Base-by-base conservation (phyloP, 306 rosid genomes). In the Astragalus membranaceus region DNA sequence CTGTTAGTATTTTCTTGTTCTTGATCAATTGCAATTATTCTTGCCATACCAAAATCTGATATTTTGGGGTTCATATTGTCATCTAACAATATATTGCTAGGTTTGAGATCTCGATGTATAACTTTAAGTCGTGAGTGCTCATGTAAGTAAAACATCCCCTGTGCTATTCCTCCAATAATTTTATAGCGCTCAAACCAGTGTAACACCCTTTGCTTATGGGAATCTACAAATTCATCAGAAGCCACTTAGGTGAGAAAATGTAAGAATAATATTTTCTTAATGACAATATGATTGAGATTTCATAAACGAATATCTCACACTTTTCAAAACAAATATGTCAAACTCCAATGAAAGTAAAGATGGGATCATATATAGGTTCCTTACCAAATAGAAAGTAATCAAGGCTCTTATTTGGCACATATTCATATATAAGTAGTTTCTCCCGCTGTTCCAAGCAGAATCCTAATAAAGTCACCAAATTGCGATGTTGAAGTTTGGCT, bases 11-110 rank as follows among this genome's bases (percentile, higher is more conserved):
- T 73, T 44, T 37, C 81, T 11, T 61, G 42, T 30, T 64, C 74
- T 79, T 79, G 78, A 47, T 83, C 72, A 0, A 49, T 43, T 4
- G n/a, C 44, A 47, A 81, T 57, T 6, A 79, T 35, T 12, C 50
- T 86, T 42, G 91, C 86, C 74, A 78, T 33, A 1, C 91, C 86
- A 58, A 83, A 86, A 58, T 86, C 85, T 11, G 91, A 74, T 11
- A 83, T 46, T 67, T 76, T 86, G 8, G 86, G 76, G 41, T 79
- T 72, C 83, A 83, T 68, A 0, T 73, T 30, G 0, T 5, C 66
- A 37, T 86, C 88, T 30, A 86, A 26, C 9, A 83, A 6, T 2
- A 82, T 49, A 39, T 82, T 85, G 29, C 84, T 75, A 0, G 85
- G 67, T 75, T 84, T 86, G 1, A 86, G 72, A 76, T 83, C 83